Evolutionary conservation across 345 rosid species (phyloP).

Genomic region (Excoecaria cochinchinensis): DNA sequence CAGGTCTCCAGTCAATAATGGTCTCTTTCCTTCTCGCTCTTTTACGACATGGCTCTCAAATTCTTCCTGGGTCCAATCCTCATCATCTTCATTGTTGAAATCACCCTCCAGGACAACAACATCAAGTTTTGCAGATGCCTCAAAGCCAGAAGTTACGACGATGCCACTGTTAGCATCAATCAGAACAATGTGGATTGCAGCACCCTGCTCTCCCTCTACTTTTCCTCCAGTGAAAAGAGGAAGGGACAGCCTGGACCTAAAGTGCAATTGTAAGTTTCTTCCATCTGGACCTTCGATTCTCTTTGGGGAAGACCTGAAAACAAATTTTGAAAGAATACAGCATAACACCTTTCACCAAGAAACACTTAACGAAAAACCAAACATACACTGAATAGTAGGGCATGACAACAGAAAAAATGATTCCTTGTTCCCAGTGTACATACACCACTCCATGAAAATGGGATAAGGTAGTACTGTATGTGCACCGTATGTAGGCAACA

Average conservation of each 20-base stretch:
- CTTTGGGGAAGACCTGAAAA: conserved; percentile 76
- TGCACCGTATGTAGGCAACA: too few species aligned
- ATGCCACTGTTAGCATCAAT: conserved; percentile 65
- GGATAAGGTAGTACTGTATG: too few species aligned
- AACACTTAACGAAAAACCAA: not conserved
- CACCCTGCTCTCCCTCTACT: conserved; percentile 99
- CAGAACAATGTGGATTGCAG: conserved; percentile 79
- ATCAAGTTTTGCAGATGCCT: conserved; percentile 75
- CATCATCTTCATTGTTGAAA: conserved; percentile 87
- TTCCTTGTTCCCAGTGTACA: too few species aligned
- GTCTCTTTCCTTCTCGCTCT: conserved; percentile 98
- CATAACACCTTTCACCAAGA: not conserved
- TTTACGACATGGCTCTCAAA: conserved; percentile 92
- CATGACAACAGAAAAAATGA: too few species aligned
- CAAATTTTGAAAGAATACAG: conserved; percentile 12
- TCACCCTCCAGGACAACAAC: conserved; percentile 95
- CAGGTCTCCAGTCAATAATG: conserved; percentile 82
- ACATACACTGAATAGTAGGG: not conserved
- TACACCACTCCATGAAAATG: too few species aligned
- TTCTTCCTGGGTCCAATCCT: conserved; percentile 87
- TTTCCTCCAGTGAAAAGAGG: conserved; percentile 98
- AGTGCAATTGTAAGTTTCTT: conserved; percentile 64
- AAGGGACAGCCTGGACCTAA: conserved; percentile 87
- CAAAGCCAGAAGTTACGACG: conserved; percentile 76
- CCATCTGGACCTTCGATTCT: conserved; percentile 93